Base-by-base conservation (phyloP, 768 basidiomycete species). In the Xerocomus spinulosus region DNA sequence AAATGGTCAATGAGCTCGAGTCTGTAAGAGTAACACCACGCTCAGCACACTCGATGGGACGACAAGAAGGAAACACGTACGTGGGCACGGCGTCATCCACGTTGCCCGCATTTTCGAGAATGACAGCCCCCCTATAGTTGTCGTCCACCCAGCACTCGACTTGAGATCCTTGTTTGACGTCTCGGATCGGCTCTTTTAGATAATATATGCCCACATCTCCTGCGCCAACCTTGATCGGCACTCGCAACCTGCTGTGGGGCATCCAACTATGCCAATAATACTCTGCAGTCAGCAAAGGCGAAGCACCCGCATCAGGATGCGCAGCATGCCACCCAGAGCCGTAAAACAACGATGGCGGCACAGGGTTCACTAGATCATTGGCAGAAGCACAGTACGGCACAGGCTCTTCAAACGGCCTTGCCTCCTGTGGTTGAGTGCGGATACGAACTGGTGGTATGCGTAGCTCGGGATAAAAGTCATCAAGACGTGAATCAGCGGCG, bases 121-220 rank as follows among this genome's bases (percentile, higher is more conserved):
- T 75, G 51, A 80, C 80, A 24, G 82, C 84, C 5, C 96, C 95
- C 0, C 58, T 68, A 53, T 83, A 80, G 63, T 99, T 99, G 66
- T 99, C 94, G 66, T 99, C 96, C 26, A 99, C 96, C 95, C 95
- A 98, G 65, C 96, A 98, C 58, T 88, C 81, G 4, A 94, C 73
- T 44, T 78, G 75, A 56, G 83, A 83, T 26, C 89, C 86, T 50
- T 79, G 72, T 5, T 79, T 82, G 29, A 81, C 73, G 15, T 71
- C 63, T 21, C 58, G 60, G 41, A 74, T 69, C 10, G 90, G 85
- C 52, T 92, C 91, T 63, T 79, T 79, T 26, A 97, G 50, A 68
- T 83, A 96, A 69, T 97, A 97, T 9, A 99, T 75, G 30, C 88
- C 93, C 33, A 99, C 79, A 60, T 98, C 95, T 9, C 96, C 96